Conservation (phyloP, 2,329 filamentous ascomycete species). For the Beauveria varroae region DNA sequence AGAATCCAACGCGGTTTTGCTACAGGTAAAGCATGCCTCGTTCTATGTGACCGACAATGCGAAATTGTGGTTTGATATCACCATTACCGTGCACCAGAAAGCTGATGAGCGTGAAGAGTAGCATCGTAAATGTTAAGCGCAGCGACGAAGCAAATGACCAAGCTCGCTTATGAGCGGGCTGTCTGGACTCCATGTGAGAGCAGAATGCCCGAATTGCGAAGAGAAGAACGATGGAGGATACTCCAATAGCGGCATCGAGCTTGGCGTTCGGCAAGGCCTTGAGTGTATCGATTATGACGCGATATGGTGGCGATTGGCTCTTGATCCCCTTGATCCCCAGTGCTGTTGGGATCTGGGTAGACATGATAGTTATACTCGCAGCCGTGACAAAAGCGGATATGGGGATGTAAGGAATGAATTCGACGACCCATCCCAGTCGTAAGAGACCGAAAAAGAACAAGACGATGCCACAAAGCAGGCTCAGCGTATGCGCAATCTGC, state of each 20-base stretch:
- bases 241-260: constrained; percentile 64
- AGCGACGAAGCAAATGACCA: constrained; percentile 72
- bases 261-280: constrained; percentile 34
- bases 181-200: constrained; percentile 49
- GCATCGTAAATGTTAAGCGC: constrained; percentile 65
- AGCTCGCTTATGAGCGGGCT: constrained; percentile 52
- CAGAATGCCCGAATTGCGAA: constrained; percentile 57
- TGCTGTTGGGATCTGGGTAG: constrained; percentile 36
- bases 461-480: constrained; percentile 36
- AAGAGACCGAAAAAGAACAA: constrained; percentile 38
- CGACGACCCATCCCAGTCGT: constrained; percentile 42
- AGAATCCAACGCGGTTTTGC: not conserved
- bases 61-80: constrained; percentile 39
- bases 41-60: constrained; percentile 59
- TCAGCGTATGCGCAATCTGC: constrained; percentile 36
- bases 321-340: constrained; percentile 38
- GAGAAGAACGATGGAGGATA: constrained; percentile 58
- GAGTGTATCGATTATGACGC: constrained; percentile 36
- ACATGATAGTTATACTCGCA: constrained; percentile 42
- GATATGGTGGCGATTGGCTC: constrained; percentile 37
- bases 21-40: constrained; percentile 34
- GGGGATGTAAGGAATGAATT: constrained; percentile 43
- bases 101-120: constrained; percentile 69
- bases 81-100: constrained; percentile 56
- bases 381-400: constrained; percentile 45